These are phyloP conservation scores for Populus deltoides DNA, from an alignment of 345 rosid species.

Conservation along the genomic window DNA sequence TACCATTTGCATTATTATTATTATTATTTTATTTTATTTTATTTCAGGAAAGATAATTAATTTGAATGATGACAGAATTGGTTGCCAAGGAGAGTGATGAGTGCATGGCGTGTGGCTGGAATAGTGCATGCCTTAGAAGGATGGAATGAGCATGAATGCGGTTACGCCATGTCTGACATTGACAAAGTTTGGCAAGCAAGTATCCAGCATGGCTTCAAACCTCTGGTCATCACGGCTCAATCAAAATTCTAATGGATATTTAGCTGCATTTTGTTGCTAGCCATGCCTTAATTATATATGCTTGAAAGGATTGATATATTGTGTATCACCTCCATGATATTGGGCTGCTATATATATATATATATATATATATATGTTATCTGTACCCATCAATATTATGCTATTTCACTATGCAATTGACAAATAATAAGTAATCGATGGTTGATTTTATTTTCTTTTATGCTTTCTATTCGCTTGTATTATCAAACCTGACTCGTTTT, in stretches of 20 bases:
- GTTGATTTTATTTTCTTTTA: too few relatives aligned
- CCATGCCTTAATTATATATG: not conserved
- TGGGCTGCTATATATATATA: too few relatives aligned
- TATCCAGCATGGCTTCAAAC: constrained; percentile 55
- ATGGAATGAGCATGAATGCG: constrained; percentile 63
- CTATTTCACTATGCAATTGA: too few relatives aligned
- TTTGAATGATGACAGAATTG: constrained; percentile 42
- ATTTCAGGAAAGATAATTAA: not conserved
- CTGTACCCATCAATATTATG: too few relatives aligned
- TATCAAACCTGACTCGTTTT: too few relatives aligned
- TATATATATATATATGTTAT: too few relatives aligned
- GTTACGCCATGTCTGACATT: constrained; percentile 32
- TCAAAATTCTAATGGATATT: too few relatives aligned
- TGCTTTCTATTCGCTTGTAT: too few relatives aligned
- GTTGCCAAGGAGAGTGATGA: constrained; percentile 77
- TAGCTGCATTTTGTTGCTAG: too few relatives aligned
- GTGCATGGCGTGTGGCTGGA: constrained; percentile 64
- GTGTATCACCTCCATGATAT: too few relatives aligned
- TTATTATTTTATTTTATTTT: too few relatives aligned
- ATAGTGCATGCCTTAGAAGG: constrained; percentile 64
- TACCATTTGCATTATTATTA: not conserved
- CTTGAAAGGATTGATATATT: not conserved
- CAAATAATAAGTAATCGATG: too few relatives aligned
- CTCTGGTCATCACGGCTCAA: constrained; percentile 13
- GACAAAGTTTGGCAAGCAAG: constrained; percentile 55